Evolutionary conservation across 2,329 filamentous ascomycete genomes (phyloP).

Genomic region (Ascochyta koolunga): DNA sequence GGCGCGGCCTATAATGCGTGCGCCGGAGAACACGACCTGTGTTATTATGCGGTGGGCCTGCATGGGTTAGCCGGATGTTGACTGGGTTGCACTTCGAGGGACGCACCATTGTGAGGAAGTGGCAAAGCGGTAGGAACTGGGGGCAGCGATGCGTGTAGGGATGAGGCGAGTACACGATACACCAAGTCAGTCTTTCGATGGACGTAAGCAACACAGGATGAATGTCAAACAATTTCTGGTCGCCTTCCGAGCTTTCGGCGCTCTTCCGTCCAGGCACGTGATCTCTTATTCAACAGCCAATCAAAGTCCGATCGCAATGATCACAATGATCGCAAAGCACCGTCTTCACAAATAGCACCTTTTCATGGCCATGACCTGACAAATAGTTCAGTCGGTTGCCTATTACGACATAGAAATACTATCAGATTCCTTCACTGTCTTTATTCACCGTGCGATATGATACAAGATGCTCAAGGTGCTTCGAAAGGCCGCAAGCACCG

Average conservation of each 20-base stretch:
- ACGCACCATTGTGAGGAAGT: constrained; percentile 35
- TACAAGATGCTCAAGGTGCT: background rate
- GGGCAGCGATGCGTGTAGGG: background rate
- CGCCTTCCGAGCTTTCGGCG: constrained; percentile 38
- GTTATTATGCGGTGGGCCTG: constrained; percentile 95
- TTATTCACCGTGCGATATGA: background rate
- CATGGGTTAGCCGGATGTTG: constrained; percentile 28
- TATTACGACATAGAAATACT: background rate
- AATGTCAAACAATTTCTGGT: constrained; percentile 19
- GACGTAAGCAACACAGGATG: constrained; percentile 23
- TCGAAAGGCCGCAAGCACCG: constrained; percentile 20
- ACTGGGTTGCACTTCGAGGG: background rate
- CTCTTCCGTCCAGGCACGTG: constrained; percentile 33
- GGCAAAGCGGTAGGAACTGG: background rate
- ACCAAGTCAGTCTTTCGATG: constrained; percentile 16
- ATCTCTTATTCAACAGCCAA: constrained; percentile 28
- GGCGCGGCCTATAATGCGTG: constrained; percentile 89
- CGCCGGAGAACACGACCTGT: constrained; percentile 88
- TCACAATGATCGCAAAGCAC: constrained; percentile 41
- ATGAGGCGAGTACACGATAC: constrained; percentile 2
- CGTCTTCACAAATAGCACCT: background rate
- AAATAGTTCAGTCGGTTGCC: background rate
- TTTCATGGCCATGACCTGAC: background rate
- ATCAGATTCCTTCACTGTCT: background rate
- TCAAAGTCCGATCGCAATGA: constrained; percentile 44